Conservation (phyloP, 1,284 basidiomycete species). For the Austroboletus novae-zelandiae region DNA sequence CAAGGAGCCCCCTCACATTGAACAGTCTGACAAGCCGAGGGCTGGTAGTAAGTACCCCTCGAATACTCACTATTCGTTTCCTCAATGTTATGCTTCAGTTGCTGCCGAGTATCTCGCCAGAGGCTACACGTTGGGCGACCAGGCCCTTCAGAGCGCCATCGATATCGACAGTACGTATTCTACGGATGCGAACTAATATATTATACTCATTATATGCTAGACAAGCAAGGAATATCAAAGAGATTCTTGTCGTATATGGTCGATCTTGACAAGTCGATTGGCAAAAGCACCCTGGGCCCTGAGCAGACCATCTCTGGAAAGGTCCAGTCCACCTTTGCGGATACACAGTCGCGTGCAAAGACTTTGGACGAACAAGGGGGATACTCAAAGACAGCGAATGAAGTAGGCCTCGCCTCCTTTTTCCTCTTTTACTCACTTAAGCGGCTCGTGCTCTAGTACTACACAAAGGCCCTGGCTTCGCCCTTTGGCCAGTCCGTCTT, state of each 20-base stretch:
- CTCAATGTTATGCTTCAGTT: conserved; percentile 42
- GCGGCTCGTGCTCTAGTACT: conserved; percentile 55
- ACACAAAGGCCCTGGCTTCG: conserved; percentile 70
- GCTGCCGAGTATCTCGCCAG: conserved; percentile 88
- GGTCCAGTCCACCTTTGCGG: conserved; percentile 59
- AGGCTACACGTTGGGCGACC: conserved; percentile 81
- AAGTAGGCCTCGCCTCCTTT: conserved; percentile 41
- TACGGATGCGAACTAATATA: background rate
- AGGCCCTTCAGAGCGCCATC: conserved; percentile 81
- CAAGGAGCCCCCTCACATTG: conserved; percentile 44
- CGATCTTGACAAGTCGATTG: conserved; percentile 66
- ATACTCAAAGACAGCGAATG: conserved; percentile 62
- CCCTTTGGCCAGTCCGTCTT: conserved; percentile 76
- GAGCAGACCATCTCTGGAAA: conserved; percentile 75
- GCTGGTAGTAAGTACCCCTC: conserved; percentile 59
- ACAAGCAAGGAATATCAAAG: conserved; percentile 83
- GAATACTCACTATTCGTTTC: background rate
- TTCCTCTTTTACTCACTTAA: conserved; percentile 2
- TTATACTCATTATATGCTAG: conserved; percentile 35
- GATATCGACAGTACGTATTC: conserved; percentile 71
- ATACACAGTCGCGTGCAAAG: conserved; percentile 63
- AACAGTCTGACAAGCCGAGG: conserved; percentile 80
- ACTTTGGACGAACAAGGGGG: conserved; percentile 82
- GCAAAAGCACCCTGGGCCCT: conserved; percentile 64
- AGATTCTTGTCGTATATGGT: conserved; percentile 81